A percentile compares a stretch with the other conserved stretches of the same genome.
phyloP scores from a whole-genome alignment of 495 filamentous ascomycete species.

The Podospora conica region DNA sequence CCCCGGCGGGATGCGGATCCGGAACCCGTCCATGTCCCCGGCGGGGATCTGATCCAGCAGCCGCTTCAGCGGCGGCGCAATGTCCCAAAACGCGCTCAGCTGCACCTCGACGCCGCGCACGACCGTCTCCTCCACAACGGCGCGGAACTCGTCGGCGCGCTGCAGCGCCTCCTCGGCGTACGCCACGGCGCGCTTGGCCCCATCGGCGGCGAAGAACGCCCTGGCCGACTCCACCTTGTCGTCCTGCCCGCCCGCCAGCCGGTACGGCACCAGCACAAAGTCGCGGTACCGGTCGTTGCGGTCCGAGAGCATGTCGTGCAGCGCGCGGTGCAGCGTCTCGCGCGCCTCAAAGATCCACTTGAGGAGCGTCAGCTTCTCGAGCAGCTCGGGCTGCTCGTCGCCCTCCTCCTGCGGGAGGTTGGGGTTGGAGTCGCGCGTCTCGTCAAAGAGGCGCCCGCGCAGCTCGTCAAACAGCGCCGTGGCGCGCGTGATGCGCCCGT shows the following conservation, averaged over 20 bases:
- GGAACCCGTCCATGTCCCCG: slow-evolving; percentile 37
- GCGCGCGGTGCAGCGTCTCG: slow-evolving; percentile 73
- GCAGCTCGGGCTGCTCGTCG: slow-evolving; percentile 86
- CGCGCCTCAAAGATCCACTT: slow-evolving; percentile 97
- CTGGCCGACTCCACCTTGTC: slow-evolving; percentile 71
- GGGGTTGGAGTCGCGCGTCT: slow-evolving; percentile 63
- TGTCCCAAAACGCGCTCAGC: slow-evolving; percentile 93
- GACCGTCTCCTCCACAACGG: slow-evolving; percentile 78
- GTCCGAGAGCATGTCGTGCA: slow-evolving; percentile 76
- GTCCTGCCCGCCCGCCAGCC: slow-evolving; percentile 46
- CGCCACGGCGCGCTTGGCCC: slow-evolving; percentile 55
- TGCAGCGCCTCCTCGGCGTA: slow-evolving; percentile 60
- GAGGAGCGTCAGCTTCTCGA: slow-evolving; percentile 87
- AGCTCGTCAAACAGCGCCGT: slow-evolving; percentile 66
- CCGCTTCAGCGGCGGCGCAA: slow-evolving; percentile 72
- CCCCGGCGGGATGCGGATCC: slow-evolving; percentile 61
- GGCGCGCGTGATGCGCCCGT: slow-evolving; percentile 54
- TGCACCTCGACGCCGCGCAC: slow-evolving; percentile 84
- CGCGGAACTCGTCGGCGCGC: slow-evolving; percentile 71
- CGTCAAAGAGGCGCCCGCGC: slow-evolving; percentile 62
- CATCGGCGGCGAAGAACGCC: slow-evolving; percentile 76
- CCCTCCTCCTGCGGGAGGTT: slow-evolving; percentile 88
- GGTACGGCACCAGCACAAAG: slow-evolving; percentile 75
- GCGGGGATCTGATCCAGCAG: slow-evolving; percentile 71
- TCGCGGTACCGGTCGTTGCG: slow-evolving; percentile 80